These are phyloP conservation scores for Babesia ovis DNA, from an alignment of 169 alveolate species.

Conservation along the genomic window DNA sequence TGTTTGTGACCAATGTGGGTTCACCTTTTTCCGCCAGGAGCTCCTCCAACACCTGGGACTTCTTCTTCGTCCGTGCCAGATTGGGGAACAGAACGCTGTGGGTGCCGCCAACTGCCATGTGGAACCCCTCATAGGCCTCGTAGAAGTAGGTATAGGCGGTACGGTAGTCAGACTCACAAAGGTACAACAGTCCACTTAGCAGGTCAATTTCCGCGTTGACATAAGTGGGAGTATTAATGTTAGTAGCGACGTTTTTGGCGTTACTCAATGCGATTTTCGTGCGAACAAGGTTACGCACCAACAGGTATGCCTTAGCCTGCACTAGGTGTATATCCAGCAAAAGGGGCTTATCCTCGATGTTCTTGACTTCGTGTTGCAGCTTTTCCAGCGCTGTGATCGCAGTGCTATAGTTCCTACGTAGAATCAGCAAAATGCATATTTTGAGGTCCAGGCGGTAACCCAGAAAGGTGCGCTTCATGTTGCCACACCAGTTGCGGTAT, in stretches of 20 bases:
- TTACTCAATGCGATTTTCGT: conserved; percentile 93
- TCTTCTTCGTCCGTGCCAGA: conserved; percentile 63
- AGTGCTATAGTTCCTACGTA: conserved; percentile 80
- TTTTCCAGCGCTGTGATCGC: conserved; percentile 86
- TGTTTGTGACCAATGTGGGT: conserved; percentile 44
- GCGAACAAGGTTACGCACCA: conserved; percentile 88
- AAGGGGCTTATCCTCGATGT: conserved; percentile 92
- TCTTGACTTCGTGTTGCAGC: conserved; percentile 88
- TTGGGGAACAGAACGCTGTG: conserved; percentile 71
- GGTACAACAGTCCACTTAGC: conserved; percentile 82
- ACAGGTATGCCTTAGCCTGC: conserved; percentile 90
- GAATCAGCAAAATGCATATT: conserved; percentile 85
- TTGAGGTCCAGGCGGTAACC: conserved; percentile 90
- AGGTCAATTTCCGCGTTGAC: conserved; percentile 94
- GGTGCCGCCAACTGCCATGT: conserved; percentile 78
- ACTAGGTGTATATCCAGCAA: conserved; percentile 90
- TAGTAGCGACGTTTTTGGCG: conserved; percentile 91
- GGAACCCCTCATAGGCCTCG: conserved; percentile 94
- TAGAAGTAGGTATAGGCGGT: conserved; percentile 94
- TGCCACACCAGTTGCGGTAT: conserved; percentile 90
- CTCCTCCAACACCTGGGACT: conserved; percentile 42
- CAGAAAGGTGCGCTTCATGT: conserved; percentile 90
- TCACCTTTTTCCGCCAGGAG: conserved; percentile 39
- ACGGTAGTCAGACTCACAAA: conserved; percentile 87
- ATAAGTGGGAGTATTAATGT: conserved; percentile 92